A percentile compares a stretch with the other conserved stretches of the same genome.
Conservation (phyloP, 2,329 filamentous ascomycete genomes). For the Alternaria tenuissima region DNA sequence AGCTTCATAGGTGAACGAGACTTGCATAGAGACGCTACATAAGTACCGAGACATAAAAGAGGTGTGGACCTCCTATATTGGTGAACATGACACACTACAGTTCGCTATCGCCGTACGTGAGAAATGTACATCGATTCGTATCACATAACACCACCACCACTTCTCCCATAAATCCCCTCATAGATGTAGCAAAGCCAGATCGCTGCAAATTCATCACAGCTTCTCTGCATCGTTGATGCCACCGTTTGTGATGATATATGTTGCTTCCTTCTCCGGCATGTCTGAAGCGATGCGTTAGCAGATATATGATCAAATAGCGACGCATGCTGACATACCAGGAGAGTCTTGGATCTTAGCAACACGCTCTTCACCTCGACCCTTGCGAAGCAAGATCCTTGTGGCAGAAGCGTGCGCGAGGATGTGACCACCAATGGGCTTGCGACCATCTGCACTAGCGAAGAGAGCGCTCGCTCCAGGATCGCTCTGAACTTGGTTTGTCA, state of each 20-base stretch:
- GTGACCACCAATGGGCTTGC: slow-evolving; percentile 73
- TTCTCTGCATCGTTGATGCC: slow-evolving; percentile 74
- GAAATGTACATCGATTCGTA: neutral
- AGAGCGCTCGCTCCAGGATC: slow-evolving; percentile 73
- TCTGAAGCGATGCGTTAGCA: slow-evolving; percentile 55
- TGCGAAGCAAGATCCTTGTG: slow-evolving; percentile 71
- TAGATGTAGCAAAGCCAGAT: neutral
- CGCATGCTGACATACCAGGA: slow-evolving; percentile 60
- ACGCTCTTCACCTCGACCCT: slow-evolving; percentile 73
- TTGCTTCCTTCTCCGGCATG: slow-evolving; percentile 73
- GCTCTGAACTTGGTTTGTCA: slow-evolving; percentile 76
- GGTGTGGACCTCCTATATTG: no score
- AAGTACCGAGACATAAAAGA: no score
- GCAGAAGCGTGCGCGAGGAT: slow-evolving; percentile 74
- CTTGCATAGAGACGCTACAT: no score
- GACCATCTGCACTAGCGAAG: slow-evolving; percentile 72
- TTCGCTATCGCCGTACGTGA: no score
- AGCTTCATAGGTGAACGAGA: no score
- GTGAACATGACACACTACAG: no score
- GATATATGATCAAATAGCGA: slow-evolving; percentile 16
- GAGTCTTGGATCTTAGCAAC: slow-evolving; percentile 75
- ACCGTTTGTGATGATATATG: slow-evolving; percentile 74
- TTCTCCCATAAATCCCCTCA: neutral
- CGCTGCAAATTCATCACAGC: slow-evolving; percentile 47
- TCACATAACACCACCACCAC: neutral